phyloP scores from a whole-genome alignment of 1,284 basidiomycete species.

The Apiotrichum siamense region DNA sequence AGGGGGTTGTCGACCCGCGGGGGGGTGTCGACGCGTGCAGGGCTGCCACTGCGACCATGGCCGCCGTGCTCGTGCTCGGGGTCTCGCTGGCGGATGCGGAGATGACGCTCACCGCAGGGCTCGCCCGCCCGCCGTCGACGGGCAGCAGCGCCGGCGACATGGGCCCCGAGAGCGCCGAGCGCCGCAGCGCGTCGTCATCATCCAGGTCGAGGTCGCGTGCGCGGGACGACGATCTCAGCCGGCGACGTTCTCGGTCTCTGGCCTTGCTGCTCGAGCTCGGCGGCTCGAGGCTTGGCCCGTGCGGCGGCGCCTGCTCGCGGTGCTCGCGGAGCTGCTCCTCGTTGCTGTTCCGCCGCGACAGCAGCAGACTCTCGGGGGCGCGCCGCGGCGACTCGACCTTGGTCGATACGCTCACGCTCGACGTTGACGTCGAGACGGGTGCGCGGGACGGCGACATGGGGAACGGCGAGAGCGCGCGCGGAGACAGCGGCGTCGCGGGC shows the following conservation, averaged over 20 bases:
- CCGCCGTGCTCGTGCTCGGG: not conserved
- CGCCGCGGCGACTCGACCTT: not conserved
- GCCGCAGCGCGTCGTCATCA: not conserved
- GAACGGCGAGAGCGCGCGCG: not conserved
- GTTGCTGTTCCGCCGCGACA: too few relatives aligned
- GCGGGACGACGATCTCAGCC: too few relatives aligned
- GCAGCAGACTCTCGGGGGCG: too few relatives aligned
- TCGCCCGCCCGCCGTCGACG: not conserved
- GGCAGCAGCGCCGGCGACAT: not conserved
- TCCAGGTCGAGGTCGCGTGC: too few relatives aligned
- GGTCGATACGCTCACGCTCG: conserved; percentile 2
- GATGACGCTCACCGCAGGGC: not conserved
- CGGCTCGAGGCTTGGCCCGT: too few relatives aligned
- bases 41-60: not conserved
- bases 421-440: conserved; percentile 1
- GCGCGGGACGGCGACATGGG: not conserved
- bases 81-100: not conserved
- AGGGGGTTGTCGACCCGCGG: not conserved
- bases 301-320: too few relatives aligned
- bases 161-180: not conserved
- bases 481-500: not conserved
- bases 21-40: not conserved
- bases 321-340: too few relatives aligned
- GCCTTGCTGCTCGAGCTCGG: too few relatives aligned
- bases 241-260: too few relatives aligned